phyloP scores from a whole-genome alignment of 1,139 yeast genomes.

The Taphrina confusa region DNA sequence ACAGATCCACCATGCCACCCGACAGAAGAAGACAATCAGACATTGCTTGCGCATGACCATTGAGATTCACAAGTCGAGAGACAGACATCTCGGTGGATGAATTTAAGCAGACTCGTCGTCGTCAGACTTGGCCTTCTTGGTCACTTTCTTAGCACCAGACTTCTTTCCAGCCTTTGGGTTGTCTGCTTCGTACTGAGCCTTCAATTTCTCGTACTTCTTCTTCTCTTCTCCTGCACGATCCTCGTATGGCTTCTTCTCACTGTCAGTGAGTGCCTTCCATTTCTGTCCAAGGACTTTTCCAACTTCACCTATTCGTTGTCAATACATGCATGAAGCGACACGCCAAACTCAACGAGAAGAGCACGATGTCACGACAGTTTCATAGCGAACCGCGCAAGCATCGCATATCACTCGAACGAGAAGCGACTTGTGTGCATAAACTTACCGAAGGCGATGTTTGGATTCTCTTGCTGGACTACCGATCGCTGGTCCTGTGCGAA shows the following conservation, averaged over 20 bases:
- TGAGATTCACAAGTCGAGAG: no score
- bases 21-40: no score
- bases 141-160: slow-evolving; percentile 6
- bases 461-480: slow-evolving; percentile 88
- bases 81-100: no score
- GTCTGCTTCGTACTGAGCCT: slow-evolving; percentile 68
- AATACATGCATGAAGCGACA: not conserved
- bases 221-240: slow-evolving; percentile 92
- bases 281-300: slow-evolving; percentile 91
- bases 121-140: slow-evolving; percentile 12
- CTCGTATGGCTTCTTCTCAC: slow-evolving; percentile 66
- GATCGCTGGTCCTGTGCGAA: slow-evolving; percentile 98
- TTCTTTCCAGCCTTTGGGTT: slow-evolving; percentile 46
- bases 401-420: not conserved
- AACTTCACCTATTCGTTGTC: slow-evolving; percentile 55
- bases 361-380: no score
- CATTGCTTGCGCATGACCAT: no score
- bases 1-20: not conserved
- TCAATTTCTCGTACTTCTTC: slow-evolving; percentile 94
- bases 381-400: no score
- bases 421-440: not conserved
- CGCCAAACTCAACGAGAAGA: slow-evolving; percentile 1
- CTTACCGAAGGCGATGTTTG: slow-evolving; percentile 82
- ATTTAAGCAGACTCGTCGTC: slow-evolving; percentile 7
- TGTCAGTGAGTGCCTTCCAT: slow-evolving; percentile 86